Percentiles rank a stretch among this genome's conserved stretches.
Evolutionary conservation across 2,329 filamentous ascomycete species (phyloP).

Genomic region (Beauveria varroae): DNA sequence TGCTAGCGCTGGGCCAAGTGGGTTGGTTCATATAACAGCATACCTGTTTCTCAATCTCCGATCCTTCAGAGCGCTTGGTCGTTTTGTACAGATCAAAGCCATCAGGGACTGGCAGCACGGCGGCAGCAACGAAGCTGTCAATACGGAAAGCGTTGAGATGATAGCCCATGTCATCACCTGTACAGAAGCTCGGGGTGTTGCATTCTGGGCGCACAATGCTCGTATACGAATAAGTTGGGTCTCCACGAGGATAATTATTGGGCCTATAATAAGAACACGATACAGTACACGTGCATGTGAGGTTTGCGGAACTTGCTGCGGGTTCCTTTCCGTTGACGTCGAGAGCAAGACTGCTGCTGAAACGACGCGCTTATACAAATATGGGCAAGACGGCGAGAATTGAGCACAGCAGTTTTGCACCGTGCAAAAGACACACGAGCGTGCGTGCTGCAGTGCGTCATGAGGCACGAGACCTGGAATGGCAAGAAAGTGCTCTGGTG

Average conservation of each 20-base stretch:
- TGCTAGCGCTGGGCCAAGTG: background rate
- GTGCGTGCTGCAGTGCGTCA: background rate
- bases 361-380: constrained; percentile 1
- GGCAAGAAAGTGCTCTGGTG: background rate
- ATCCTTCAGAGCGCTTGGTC: background rate
- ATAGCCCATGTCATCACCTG: background rate
- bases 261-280: background rate
- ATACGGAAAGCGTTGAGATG: background rate
- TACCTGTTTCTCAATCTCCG: background rate
- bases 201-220: background rate
- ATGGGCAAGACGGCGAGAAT: background rate
- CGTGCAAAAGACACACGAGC: background rate
- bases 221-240: background rate
- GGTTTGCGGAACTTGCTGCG: background rate
- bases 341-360: background rate
- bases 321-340: background rate
- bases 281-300: background rate
- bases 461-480: constrained; percentile 1
- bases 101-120: background rate
- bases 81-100: background rate
- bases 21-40: background rate
- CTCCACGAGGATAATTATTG: background rate
- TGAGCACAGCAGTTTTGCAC: background rate
- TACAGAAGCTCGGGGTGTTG: background rate
- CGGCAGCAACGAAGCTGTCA: background rate